phyloP scores from a whole-genome alignment of 371 early-diverging fungal species.

The Mucor ambiguus region DNA sequence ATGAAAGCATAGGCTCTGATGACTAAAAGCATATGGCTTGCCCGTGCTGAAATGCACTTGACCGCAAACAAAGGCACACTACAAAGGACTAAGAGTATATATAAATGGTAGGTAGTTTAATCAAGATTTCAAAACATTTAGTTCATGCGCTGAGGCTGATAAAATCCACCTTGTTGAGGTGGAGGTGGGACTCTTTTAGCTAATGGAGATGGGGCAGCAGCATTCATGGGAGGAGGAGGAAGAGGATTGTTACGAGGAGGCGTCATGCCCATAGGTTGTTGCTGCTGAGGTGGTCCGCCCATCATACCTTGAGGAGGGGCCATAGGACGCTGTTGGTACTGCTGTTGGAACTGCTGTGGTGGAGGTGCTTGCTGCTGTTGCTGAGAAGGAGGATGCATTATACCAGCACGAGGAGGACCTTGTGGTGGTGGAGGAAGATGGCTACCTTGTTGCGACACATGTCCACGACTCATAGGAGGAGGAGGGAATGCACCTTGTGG shows the following conservation, averaged over 20 bases:
- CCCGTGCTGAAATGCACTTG: too few relatives aligned
- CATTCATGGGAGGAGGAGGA: conserved; percentile 45
- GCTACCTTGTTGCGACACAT: conserved; percentile 1
- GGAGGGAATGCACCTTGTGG: conserved; percentile 20
- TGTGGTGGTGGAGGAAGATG: conserved; percentile 10
- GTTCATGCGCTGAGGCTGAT: conserved; percentile 19
- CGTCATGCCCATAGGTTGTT: background rate
- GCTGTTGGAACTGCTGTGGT: conserved; percentile 6
- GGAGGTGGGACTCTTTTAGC: conserved; percentile 11
- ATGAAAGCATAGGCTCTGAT: too few relatives aligned
- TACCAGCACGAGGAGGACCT: conserved; percentile 18
- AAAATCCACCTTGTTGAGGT: conserved; percentile 17
- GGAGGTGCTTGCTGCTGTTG: background rate
- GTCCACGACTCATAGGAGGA: conserved; percentile 24
- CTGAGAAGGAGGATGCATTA: conserved; percentile 7
- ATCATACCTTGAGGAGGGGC: conserved; percentile 16
- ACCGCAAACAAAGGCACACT: too few relatives aligned
- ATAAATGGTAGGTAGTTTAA: background rate
- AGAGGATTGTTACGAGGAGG: conserved; percentile 20
- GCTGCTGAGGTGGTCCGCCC: conserved; percentile 3
- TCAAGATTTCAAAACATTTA: background rate
- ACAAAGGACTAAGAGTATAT: too few relatives aligned
- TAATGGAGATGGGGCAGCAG: conserved; percentile 25
- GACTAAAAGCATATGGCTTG: too few relatives aligned
- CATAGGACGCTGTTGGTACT: conserved; percentile 1